Conservation (phyloP, 331 rosid species). For the Malus hybrid region DNA sequence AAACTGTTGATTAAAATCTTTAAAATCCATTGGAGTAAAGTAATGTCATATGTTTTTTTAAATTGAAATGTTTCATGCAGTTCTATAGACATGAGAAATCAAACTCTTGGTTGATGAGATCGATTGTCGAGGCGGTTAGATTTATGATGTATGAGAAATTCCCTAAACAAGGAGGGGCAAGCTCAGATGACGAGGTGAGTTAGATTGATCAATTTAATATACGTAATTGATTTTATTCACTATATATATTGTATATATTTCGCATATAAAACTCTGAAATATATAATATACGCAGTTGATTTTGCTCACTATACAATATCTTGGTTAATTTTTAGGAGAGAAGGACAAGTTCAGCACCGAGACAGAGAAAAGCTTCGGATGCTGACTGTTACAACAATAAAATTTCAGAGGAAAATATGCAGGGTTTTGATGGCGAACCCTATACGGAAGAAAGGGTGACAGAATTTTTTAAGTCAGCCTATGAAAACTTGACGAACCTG, state of each 20-base stretch:
- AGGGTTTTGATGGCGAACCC: not conserved
- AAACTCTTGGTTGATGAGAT: not conserved
- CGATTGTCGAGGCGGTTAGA: not conserved
- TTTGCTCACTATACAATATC: not conserved
- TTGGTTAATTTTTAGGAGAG: not conserved
- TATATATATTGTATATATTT: not conserved
- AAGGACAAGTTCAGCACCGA: not conserved
- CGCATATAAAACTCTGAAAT: not conserved
- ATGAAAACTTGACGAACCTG: not conserved
- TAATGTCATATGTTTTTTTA: not conserved
- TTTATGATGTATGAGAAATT: not conserved
- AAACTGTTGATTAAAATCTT: not conserved
- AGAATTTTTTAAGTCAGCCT: not conserved
- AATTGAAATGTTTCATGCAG: not conserved
- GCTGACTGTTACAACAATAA: not conserved
- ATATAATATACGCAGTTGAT: not conserved
- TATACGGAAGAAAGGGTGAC: not conserved
- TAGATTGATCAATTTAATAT: not conserved
- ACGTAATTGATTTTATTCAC: too few relatives aligned
- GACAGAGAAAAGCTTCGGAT: not conserved
- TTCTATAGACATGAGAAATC: not conserved
- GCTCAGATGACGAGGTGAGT: not conserved
- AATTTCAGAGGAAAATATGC: not conserved
- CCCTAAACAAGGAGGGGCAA: not conserved
- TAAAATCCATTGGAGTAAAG: not conserved